These are phyloP conservation scores for Pestalotiopsis sp. DNA, from an alignment of 2,329 filamentous ascomycete genomes.

Conservation along the genomic window DNA sequence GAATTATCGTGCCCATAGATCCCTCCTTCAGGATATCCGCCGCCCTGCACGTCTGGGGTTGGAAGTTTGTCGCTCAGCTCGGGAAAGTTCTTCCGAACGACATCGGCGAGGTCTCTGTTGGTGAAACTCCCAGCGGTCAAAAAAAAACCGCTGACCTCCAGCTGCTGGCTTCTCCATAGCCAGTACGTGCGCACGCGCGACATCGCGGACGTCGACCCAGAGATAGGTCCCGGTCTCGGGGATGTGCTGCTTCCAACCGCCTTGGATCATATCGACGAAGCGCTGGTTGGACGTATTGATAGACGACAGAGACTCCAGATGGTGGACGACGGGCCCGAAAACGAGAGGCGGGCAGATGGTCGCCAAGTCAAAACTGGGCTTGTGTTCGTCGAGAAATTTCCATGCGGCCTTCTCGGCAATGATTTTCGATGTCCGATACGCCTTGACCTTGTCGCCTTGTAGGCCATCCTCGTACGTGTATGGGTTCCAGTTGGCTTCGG, in stretches of 20 bases:
- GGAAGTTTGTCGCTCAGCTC: background rate
- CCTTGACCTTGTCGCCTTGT: background rate
- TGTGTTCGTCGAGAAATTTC: background rate
- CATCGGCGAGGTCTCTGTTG: background rate
- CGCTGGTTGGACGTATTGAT: background rate
- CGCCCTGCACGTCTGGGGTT: background rate
- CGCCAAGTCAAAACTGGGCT: background rate
- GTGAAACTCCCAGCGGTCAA: background rate
- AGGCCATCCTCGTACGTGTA: conserved; percentile 43
- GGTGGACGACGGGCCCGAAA: background rate
- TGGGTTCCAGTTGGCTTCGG: conserved; percentile 52
- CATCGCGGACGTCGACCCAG: conserved; percentile 12
- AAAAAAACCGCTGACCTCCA: background rate
- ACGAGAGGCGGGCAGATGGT: background rate
- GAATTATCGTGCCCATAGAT: background rate
- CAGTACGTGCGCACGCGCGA: conserved; percentile 16
- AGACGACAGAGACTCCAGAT: background rate
- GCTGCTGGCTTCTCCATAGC: background rate
- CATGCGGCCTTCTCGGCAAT: background rate
- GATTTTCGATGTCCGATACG: background rate
- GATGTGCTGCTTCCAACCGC: background rate
- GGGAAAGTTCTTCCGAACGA: background rate
- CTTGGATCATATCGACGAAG: background rate
- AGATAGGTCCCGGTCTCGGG: background rate
- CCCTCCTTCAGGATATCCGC: background rate